Percentiles rank a stretch among this genome's conserved stretches.
These are phyloP conservation scores for Globisporangium parvum DNA, from an alignment of 352 stramenopile genomes.

Conservation along the genomic window DNA sequence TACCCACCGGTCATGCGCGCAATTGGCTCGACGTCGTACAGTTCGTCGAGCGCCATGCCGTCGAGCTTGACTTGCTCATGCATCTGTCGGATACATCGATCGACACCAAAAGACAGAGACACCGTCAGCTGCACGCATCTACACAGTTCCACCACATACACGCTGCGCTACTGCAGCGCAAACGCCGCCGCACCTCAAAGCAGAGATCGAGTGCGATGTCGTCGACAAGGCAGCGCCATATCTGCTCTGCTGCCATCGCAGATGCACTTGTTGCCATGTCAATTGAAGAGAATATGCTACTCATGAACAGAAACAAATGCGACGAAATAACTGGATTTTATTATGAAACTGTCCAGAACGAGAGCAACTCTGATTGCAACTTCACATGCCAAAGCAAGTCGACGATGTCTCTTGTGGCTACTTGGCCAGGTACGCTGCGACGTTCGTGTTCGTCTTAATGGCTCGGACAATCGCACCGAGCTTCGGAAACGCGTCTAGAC, in stretches of 20 bases:
- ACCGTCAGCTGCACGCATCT: background rate
- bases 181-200: slow-evolving; percentile 37
- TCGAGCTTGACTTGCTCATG: slow-evolving; percentile 52
- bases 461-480: slow-evolving; percentile 21
- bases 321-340: background rate
- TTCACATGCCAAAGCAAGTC: no score
- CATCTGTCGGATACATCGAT: slow-evolving; percentile 34
- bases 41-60: slow-evolving; percentile 59
- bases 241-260: slow-evolving; percentile 27
- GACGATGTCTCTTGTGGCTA: slow-evolving; percentile 4
- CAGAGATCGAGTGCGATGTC: slow-evolving; percentile 62
- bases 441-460: slow-evolving; percentile 27
- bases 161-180: no score
- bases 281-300: background rate
- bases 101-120: background rate
- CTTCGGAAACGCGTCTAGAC: slow-evolving; percentile 30
- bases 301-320: background rate
- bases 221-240: slow-evolving; percentile 51
- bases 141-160: no score
- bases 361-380: no score
- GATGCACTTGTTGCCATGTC: background rate
- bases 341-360: no score
- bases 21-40: slow-evolving; percentile 64
- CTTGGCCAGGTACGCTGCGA: slow-evolving; percentile 30
- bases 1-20: slow-evolving; percentile 22